Conservation (phyloP, 2,329 filamentous ascomycete genomes). For the Didymella segeticola region DNA sequence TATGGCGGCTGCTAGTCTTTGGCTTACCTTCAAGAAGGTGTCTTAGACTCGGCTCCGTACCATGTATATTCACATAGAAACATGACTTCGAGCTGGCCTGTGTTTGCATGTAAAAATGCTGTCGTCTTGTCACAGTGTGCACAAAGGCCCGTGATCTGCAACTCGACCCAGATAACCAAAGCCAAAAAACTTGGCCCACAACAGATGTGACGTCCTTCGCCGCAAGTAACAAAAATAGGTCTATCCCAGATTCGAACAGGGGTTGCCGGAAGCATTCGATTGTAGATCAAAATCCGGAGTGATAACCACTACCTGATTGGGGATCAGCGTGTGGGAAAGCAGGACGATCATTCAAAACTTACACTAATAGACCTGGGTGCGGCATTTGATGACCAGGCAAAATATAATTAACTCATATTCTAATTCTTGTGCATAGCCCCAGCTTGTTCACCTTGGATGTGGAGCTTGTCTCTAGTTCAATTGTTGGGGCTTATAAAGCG, state of each 20-base stretch:
- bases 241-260: slow-evolving; percentile 39
- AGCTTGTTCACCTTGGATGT: too few species aligned
- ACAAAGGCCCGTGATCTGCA: too few species aligned
- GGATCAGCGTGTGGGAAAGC: not conserved
- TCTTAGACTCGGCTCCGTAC: not conserved
- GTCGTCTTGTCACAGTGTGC: too few species aligned
- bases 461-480: too few species aligned
- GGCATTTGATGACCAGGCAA: slow-evolving; percentile 1
- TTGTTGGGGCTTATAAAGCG: too few species aligned
- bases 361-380: slow-evolving; percentile 4
- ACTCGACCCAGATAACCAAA: too few species aligned
- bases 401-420: not conserved
- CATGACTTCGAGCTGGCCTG: too few species aligned
- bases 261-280: slow-evolving; percentile 32
- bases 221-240: slow-evolving; percentile 31
- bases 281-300: slow-evolving; percentile 34
- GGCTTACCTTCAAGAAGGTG: slow-evolving; percentile 14
- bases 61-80: not conserved
- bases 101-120: too few species aligned
- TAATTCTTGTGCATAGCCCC: too few species aligned
- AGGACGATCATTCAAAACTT: not conserved
- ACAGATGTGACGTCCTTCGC: too few species aligned
- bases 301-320: slow-evolving; percentile 31
- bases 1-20: slow-evolving; percentile 25
- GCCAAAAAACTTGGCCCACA: too few species aligned